Evolutionary conservation across 2,329 filamentous ascomycete genomes (phyloP), one percentile per base, ranked within the genome.

Genomic region (Ilyonectria mors-panacis): DNA sequence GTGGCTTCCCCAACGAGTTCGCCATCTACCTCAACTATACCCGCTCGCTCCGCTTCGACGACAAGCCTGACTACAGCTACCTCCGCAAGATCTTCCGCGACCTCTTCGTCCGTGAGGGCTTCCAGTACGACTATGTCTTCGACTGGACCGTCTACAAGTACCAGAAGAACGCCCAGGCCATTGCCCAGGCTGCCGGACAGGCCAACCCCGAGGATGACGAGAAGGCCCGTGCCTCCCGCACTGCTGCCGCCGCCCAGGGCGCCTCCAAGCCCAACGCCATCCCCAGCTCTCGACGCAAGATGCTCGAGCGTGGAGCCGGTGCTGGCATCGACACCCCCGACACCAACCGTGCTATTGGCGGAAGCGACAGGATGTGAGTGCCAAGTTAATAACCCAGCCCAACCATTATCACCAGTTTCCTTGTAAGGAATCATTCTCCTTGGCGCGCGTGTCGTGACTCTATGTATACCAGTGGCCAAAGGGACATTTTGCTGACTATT

Each of bases 141-240:
- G 96, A 99, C 86, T 99, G 96, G 96, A 99, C 96, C 67, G 96
- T 98, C 78, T 98, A 98, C 91, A 98, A 98, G 88, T 98, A 98
- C 88, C 95, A 98, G 89, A 98, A 98, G 92, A 98, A 98, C 77
- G 95, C 95, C 62, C 94, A 97, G 85, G 94, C 94, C 78, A 97
- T 97, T 81, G 93, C 94, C 75, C 92, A 95, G 82, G 93, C 93
- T 75, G 91, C 91, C 73, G 91, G 88, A 74, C 86, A 89, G 78
- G 84, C 84, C 66, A 86, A 88, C 81, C 89, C 88, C 74, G 92
- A 94, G 73, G 90, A 91, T 45, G 92, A 94, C 19, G 93, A 96
- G 78, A 94, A 95, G 84, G 86, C 88, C 73, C 89, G 89, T 75
- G 90, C 91, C 80, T 88, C 87, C 77, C 90, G 91, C 78, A 89